Base-by-base conservation (phyloP, 169 alveolate species). In the Sarcocystis neurona region DNA sequence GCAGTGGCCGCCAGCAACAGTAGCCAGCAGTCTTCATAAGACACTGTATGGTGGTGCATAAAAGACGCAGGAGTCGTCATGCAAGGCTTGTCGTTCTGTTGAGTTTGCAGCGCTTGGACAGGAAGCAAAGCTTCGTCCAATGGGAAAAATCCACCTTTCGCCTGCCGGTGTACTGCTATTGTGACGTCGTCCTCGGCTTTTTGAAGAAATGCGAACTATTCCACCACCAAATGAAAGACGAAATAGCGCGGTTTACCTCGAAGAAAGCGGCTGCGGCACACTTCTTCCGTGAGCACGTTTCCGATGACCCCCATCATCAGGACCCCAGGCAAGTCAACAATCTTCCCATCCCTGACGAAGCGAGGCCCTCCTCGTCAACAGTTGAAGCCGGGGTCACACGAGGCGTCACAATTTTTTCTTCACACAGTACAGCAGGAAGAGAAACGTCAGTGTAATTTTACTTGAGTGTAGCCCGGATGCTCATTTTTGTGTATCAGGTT, bases 111-210 rank as follows among this genome's bases (percentile, higher is more conserved):
- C 48, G 82, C 6, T 34, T 72, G 23, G n/a, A 20, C n/a, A 48
- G 82, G 53, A 30, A 56, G 15, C 58, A 72, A 44, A 18, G 34
- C 15, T 72, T 72, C 32, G 41, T 72, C 15, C 82, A 8, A 37
- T 72, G 82, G 82, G 32, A 72, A 48, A 72, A 56, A 18, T 72
- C 82, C 12, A 72, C 82, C 0, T 72, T 72, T 56, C 82, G 82
- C 46, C 82, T 72, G 0, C 91, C 91, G n/a, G 91, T 88, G 23
- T 88, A 46, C 56, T 84, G 79, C 34, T 88, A 88, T 48, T 88
- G 91, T 74, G 84, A 88, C 56, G 91, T 77, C 39, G 86, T 88
- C 2, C 20, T 77, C 53, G 63, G 77, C 47, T 88, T 88, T 46
- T 44, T 78, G 27, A 88, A 78, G 63, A 66, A 77, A 43, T 88